Evolutionary conservation across 1,139 yeast species (phyloP).

Genomic region (Geotrichum bryndzae): DNA sequence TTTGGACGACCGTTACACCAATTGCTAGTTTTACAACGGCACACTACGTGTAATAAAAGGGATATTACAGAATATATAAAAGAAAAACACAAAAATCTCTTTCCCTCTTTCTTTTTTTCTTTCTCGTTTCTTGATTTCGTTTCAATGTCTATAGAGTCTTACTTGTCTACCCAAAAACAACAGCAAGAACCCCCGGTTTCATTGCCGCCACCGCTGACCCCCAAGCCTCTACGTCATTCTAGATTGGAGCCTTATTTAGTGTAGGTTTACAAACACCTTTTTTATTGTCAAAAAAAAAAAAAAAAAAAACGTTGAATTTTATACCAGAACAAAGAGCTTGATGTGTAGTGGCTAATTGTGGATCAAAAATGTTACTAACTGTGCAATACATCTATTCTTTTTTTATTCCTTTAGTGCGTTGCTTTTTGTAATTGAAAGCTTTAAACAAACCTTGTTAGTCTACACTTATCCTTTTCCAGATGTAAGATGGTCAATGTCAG

Average conservation of each 20-base stretch:
- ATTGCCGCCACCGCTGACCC: neutral
- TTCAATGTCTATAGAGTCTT: constrained; percentile 15
- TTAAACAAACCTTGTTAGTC: neutral
- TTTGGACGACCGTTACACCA: neutral
- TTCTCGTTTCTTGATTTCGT: neutral
- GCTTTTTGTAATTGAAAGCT: constrained; percentile 3
- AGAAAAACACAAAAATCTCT: neutral
- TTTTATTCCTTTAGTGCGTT: neutral
- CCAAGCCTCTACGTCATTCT: constrained; percentile 10
- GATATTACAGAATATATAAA: neutral
- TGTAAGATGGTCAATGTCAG: neutral
- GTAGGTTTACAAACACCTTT: neutral
- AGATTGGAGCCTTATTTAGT: constrained; percentile 13
- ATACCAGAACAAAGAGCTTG: no score
- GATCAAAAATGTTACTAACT: neutral
- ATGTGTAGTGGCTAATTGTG: neutral
- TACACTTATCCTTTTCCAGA: neutral
- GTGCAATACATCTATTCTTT: neutral
- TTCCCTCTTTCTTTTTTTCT: neutral
- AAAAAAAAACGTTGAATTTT: no score
- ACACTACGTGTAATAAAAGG: neutral
- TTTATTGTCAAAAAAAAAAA: neutral
- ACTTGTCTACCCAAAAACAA: neutral
- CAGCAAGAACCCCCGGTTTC: neutral
- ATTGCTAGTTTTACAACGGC: neutral